Percentiles rank a stretch among this genome's conserved stretches.
These are phyloP conservation scores for Leersia perrieri DNA, from an alignment of 176 grass and related monocot species.

Conservation along the genomic window DNA sequence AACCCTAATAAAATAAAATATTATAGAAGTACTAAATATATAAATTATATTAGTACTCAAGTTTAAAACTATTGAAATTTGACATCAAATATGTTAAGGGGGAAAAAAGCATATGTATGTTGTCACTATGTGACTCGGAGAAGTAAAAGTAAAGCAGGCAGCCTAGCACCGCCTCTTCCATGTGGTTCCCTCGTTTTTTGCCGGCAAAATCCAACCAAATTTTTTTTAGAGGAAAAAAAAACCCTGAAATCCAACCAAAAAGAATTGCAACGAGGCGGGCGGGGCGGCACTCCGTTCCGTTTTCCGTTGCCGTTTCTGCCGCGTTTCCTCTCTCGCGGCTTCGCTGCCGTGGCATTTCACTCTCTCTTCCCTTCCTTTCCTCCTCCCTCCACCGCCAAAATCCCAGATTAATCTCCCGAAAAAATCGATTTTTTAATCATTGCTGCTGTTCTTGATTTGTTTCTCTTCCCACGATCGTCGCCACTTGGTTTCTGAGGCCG, in stretches of 20 bases:
- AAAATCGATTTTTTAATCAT: background rate
- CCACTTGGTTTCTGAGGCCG: background rate
- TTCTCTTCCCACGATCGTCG: background rate
- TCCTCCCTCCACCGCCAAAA: background rate
- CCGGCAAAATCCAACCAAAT: background rate
- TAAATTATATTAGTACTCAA: too few relatives aligned
- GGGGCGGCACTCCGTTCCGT: background rate
- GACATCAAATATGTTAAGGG: too few relatives aligned
- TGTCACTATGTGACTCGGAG: too few relatives aligned
- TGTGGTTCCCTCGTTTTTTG: background rate
- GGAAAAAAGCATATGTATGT: too few relatives aligned
- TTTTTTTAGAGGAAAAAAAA: too few relatives aligned
- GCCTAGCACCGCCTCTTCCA: background rate
- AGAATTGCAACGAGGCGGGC: too few relatives aligned
- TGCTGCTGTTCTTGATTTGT: background rate
- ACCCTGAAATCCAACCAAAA: background rate
- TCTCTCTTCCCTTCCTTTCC: background rate
- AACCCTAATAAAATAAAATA: too few relatives aligned
- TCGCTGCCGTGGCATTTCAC: background rate
- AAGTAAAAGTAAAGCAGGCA: too few relatives aligned
- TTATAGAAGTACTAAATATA: too few relatives aligned
- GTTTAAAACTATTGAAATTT: too few relatives aligned
- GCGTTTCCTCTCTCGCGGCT: background rate
- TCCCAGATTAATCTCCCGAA: background rate
- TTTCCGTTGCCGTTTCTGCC: background rate